phyloP scores from a whole-genome alignment of 2,329 filamentous ascomycete species.

The Calonectria fujianensis region DNA sequence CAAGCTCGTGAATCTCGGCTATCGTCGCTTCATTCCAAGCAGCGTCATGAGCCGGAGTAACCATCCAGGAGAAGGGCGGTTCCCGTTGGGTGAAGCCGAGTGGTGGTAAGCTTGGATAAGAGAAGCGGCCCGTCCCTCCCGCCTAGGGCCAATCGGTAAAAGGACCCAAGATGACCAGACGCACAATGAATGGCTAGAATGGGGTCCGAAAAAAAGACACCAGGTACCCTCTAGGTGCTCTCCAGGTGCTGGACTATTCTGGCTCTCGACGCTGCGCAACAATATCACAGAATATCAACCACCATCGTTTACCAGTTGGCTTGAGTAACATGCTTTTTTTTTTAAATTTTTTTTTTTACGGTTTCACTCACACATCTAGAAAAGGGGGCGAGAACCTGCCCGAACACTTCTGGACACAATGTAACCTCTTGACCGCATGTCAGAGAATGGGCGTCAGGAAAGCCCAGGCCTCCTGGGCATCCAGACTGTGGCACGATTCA shows the following conservation, averaged over 20 bases:
- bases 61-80: background rate
- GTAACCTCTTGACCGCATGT: background rate
- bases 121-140: constrained; percentile 11
- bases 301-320: background rate
- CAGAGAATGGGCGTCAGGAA: background rate
- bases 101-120: constrained; percentile 22
- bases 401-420: background rate
- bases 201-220: too few species aligned
- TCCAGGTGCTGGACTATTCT: background rate
- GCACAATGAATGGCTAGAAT: background rate
- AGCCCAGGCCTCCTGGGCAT: background rate
- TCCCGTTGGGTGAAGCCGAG: background rate
- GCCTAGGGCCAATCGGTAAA: background rate
- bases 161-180: background rate
- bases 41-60: background rate
- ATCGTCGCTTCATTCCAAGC: background rate
- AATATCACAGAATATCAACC: background rate
- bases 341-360: too few species aligned
- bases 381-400: background rate
- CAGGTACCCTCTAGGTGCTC: too few species aligned
- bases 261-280: background rate
- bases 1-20: background rate
- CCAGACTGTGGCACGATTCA: background rate
- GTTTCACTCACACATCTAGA: background rate
- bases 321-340: background rate